Conservation (phyloP, 768 basidiomycete species). For the Rhodotorula diobovata region DNA sequence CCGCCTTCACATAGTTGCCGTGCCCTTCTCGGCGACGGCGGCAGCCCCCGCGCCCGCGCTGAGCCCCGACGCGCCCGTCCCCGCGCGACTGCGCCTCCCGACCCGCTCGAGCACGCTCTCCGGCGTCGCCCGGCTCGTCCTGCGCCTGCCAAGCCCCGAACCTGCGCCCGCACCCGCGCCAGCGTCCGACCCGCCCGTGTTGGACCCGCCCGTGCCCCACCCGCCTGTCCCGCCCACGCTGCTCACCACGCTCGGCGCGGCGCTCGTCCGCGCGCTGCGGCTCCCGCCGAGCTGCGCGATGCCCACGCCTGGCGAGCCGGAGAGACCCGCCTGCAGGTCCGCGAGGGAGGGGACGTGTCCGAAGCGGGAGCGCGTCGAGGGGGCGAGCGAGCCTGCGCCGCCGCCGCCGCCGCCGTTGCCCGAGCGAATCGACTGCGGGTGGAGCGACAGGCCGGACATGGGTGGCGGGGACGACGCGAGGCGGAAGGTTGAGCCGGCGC, state of each 20-base stretch:
- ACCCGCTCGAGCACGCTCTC: conserved; percentile 16
- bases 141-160: conserved; percentile 4
- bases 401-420: background rate
- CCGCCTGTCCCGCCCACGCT: background rate
- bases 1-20: too few relatives aligned
- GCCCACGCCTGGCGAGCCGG: background rate
- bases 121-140: conserved; percentile 11
- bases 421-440: background rate
- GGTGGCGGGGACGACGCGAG: conserved; percentile 2
- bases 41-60: too few relatives aligned
- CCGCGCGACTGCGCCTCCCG: conserved; percentile 1
- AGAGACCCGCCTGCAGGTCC: conserved; percentile 9
- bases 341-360: conserved; percentile 13
- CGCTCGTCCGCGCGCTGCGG: conserved; percentile 6
- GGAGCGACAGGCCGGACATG: background rate
- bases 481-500: background rate
- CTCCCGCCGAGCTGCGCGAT: too few relatives aligned
- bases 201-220: too few relatives aligned
- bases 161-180: background rate
- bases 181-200: background rate
- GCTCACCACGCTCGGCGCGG: conserved; percentile 5
- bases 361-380: background rate
- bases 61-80: background rate
- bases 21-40: too few relatives aligned
- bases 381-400: conserved; percentile 1